Conservation (phyloP, 2,329 filamentous ascomycete species). For the Fusarium lateritium region DNA sequence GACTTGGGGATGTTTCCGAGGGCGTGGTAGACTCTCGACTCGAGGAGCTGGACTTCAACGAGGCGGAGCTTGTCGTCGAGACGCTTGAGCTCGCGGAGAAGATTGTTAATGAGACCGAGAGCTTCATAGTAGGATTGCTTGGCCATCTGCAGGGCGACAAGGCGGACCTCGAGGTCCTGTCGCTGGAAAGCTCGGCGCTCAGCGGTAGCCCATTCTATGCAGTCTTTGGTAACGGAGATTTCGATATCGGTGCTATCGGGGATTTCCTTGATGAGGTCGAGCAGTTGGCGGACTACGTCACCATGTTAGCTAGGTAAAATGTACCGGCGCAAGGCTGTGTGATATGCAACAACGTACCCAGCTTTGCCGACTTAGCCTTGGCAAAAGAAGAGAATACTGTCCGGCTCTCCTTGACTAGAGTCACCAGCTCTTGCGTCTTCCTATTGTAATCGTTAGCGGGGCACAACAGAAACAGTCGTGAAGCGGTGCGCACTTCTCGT, state of each 20-base stretch:
- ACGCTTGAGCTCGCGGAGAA: slow-evolving; percentile 96
- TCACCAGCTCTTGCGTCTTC: slow-evolving; percentile 86
- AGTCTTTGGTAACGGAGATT: slow-evolving; percentile 96
- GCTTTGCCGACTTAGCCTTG: slow-evolving; percentile 98
- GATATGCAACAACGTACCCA: slow-evolving; percentile 73
- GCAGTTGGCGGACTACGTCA: slow-evolving; percentile 86
- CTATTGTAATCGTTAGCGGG: slow-evolving; percentile 59
- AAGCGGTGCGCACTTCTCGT: slow-evolving; percentile 77
- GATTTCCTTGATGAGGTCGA: slow-evolving; percentile 94
- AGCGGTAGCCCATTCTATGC: slow-evolving; percentile 98
- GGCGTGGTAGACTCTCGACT: slow-evolving; percentile 97
- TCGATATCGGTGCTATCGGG: slow-evolving; percentile 96
- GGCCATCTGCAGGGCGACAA: slow-evolving; percentile 94
- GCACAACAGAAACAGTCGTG: slow-evolving; percentile 8
- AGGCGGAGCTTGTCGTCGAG: slow-evolving; percentile 98
- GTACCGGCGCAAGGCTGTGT: slow-evolving; percentile 7
- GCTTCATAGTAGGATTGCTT: slow-evolving; percentile 99
- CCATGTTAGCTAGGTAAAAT: slow-evolving; percentile 33
- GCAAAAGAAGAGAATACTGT: slow-evolving; percentile 95
- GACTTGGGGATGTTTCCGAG: slow-evolving; percentile 97
- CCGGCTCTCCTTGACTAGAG: slow-evolving; percentile 90
- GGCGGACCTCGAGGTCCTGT: slow-evolving; percentile 96
- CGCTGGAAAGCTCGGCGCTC: slow-evolving; percentile 96
- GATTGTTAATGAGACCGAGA: slow-evolving; percentile 94
- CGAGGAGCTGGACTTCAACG: slow-evolving; percentile 96